Evolutionary conservation across 768 basidiomycete species (phyloP), one percentile per base, ranked within the genome.

Genomic region (Mycena albidolilacea): DNA sequence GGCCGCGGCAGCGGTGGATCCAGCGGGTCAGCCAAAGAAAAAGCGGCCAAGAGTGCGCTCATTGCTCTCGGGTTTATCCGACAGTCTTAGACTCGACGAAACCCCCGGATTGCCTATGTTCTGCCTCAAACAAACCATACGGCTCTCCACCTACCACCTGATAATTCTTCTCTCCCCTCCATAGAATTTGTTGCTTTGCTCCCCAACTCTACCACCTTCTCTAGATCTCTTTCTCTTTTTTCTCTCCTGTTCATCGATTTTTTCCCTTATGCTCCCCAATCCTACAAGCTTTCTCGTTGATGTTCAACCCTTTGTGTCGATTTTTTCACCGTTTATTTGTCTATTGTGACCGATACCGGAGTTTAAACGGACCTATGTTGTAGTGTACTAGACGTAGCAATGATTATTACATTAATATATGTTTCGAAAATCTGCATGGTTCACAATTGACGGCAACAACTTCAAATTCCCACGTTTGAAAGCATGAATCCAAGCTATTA

Each of bases 31-130:
- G 82, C 82, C 6, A 75, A 68, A 59, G 82, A 83, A 44, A 3
- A 52, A 19, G 82, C 82, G 4, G 80, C 82, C 3, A 41, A 63
- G 10, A 12, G 66, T 11, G 79, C 80, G 12, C 65, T 75, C 7
- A 21, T 61, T 12, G 41, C 59, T 12, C 21, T 61, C 4, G 41
- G 59, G 21, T 5, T 43, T 17, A 12, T 61, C 30, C 30, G 30
- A 14, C 39, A 23, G 59, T 12, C n/a, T 12, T 61, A 43, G 41
- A 41, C 39, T 10, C 59, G 37, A 5, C 30, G 30, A 3, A 30
- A 30, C 30, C 30, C 30, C n/a, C n/a, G n/a, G n/a, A n/a, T n/a
- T n/a, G n/a, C n/a, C 30, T 30, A 2, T 30, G 30, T 30, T 30
- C 3, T 1, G 30, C 30, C 30, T 30, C 30, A 30, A 30, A 30